Conservation (phyloP, 2,329 filamentous ascomycete genomes). For the Pyricularia sp. region DNA sequence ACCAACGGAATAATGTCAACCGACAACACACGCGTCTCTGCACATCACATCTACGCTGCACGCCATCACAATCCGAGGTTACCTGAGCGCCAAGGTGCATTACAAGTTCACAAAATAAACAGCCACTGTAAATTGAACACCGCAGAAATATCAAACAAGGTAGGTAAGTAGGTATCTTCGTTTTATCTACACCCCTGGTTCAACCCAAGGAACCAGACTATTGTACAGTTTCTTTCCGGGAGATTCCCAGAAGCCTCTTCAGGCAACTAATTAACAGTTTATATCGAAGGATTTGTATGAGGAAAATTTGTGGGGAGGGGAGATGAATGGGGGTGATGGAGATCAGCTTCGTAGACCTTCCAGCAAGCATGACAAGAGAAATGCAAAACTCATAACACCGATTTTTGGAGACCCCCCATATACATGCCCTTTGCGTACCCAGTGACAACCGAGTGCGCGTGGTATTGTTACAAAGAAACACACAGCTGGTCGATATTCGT, state of each 20-base stretch:
- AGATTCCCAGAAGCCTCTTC: neutral
- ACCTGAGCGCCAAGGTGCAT: neutral
- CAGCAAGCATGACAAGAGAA: neutral
- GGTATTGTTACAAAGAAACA: constrained; percentile 1
- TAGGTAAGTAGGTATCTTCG: neutral
- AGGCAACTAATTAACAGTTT: neutral
- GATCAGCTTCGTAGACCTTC: neutral
- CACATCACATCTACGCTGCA: neutral
- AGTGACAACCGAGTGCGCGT: neutral
- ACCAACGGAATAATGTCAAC: too few species aligned
- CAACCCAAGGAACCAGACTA: neutral
- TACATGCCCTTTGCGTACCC: constrained; percentile 1
- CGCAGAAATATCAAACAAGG: neutral
- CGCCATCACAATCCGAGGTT: neutral
- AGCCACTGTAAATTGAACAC: neutral
- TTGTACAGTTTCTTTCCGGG: neutral
- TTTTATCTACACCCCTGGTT: neutral
- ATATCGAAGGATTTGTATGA: neutral
- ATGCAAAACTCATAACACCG: neutral
- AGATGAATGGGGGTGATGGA: constrained; percentile 1
- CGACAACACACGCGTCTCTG: neutral
- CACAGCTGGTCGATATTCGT: neutral
- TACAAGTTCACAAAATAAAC: neutral
- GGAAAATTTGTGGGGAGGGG: constrained; percentile 1
- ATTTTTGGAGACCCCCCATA: neutral